phyloP scores from a whole-genome alignment of 306 rosid genomes.

The Carpinus fangiana region DNA sequence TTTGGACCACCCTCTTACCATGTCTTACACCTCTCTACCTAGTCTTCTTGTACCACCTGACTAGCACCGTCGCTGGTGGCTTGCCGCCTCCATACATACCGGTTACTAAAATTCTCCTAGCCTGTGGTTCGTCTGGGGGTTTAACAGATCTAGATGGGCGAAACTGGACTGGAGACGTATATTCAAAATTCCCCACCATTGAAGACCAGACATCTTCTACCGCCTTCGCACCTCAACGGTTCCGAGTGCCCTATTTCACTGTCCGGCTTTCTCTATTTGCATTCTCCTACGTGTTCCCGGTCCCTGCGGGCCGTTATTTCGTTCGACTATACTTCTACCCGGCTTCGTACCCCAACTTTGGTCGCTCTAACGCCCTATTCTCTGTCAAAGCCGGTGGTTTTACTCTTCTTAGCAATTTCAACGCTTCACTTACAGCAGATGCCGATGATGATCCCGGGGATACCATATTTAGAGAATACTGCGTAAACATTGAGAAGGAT shows the following conservation, averaged over 20 bases:
- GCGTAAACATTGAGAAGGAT: too few species aligned
- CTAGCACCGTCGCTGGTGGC: not conserved
- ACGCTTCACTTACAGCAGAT: too few species aligned
- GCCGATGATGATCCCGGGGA: too few species aligned
- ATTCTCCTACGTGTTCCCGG: slow-evolving; percentile 39
- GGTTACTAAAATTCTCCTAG: too few species aligned
- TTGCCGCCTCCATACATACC: not conserved
- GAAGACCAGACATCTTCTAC: not conserved
- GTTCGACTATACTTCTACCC: slow-evolving; percentile 44
- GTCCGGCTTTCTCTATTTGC: slow-evolving; percentile 34
- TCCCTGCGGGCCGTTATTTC: slow-evolving; percentile 40
- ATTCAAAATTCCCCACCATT: not conserved
- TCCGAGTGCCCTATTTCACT: slow-evolving; percentile 29
- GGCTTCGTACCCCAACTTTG: slow-evolving; percentile 22
- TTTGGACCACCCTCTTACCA: too few species aligned
- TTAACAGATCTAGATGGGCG: too few species aligned
- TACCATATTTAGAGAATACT: not conserved
- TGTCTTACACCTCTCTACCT: not conserved
- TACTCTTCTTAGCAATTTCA: slow-evolving; percentile 40
- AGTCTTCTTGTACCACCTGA: not conserved
- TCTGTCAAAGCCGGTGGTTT: slow-evolving; percentile 9
- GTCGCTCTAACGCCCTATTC: not conserved
- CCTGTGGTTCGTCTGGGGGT: too few species aligned
- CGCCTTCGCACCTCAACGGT: too few species aligned
- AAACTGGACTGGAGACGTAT: too few species aligned